Evolutionary conservation across 1,284 basidiomycete genomes (phyloP), one percentile per base, ranked within the genome.

Genomic region (Paramarasmius palmivorus): DNA sequence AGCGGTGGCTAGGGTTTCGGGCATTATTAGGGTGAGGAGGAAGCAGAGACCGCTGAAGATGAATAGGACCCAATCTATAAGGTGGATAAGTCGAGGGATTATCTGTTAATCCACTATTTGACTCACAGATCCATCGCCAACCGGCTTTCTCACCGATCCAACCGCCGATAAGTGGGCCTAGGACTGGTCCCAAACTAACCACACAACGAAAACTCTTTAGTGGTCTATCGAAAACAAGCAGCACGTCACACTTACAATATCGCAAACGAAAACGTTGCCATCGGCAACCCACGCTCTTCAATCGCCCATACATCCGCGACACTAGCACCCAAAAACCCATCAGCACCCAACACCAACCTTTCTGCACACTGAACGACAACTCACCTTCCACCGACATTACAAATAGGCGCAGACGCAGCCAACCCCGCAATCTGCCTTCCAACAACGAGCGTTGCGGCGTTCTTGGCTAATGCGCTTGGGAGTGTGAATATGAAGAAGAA

Each of bases 351-450:
- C n/a, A n/a, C n/a, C n/a, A n/a, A n/a, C n/a, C n/a, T n/a, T n/a
- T n/a, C n/a, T n/a, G n/a, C n/a, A n/a, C n/a, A n/a, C n/a, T n/a
- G n/a, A n/a, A n/a, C n/a, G 17, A 34, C 20, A 32, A 48, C 58
- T 26, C 34, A 69, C 68, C 67, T 73, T 60, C 71, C 73, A 51
- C 73, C 73, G 37, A 73, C 71, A 44, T 73, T 74, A 53, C 69
- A 72, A 60, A 75, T 71, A 3, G 73, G 73, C 1, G 73, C 71
- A 37, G 72, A 72, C 4, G 74, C 75, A 38, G 84, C 84, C 4
- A 77, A 70, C 0, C 87, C 87, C 0, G 82, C 77, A 14, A 90
- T 65, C 67, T 86, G 83, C 8, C 87, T 75, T 63, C 82, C 81
- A 35, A 84, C 68, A 46, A 90, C 75, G 41, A 90, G 74, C 0